A percentile compares a stretch with the other conserved stretches of the same genome.
Evolutionary conservation across 345 rosid species (phyloP).

Genomic region (Aquilaria sinensis): DNA sequence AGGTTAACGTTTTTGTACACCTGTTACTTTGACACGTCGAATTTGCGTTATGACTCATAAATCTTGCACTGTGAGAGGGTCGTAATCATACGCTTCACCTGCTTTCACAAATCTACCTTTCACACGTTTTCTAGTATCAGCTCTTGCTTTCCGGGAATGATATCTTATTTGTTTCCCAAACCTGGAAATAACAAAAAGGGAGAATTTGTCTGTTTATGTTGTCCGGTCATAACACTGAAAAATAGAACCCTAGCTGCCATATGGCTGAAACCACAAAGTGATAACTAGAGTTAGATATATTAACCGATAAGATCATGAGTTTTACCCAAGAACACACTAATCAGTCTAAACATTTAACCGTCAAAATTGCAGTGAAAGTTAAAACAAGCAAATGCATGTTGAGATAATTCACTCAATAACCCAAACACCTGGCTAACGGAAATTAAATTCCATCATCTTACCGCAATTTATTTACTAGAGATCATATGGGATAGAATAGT

Average conservation of each 20-base stretch:
- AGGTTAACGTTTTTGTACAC: too few relatives aligned
- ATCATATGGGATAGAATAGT: background rate
- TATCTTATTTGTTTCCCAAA: slow-evolving; percentile 87
- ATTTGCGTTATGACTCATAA: slow-evolving; percentile 14
- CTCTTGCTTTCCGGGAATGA: slow-evolving; percentile 87
- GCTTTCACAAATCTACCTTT: slow-evolving; percentile 95
- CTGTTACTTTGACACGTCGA: background rate
- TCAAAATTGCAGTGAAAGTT: too few relatives aligned
- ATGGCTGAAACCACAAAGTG: too few relatives aligned
- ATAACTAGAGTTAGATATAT: too few relatives aligned
- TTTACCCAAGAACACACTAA: too few relatives aligned
- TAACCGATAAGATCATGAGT: too few relatives aligned
- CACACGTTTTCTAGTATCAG: slow-evolving; percentile 85
- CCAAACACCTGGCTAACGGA: too few relatives aligned
- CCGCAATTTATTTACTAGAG: background rate
- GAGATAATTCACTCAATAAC: too few relatives aligned
- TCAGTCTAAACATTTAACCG: too few relatives aligned
- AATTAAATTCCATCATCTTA: too few relatives aligned
- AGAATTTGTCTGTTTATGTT: background rate
- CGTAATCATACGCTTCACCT: slow-evolving; percentile 72
- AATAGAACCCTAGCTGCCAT: background rate
- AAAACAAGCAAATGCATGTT: too few relatives aligned
- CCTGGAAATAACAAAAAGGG: slow-evolving; percentile 26
- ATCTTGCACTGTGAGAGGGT: slow-evolving; percentile 38
- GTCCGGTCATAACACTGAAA: background rate